Evolutionary conservation across 78 protist genomes (phyloP).

Genomic region (Emiliania huxleyi): DNA sequence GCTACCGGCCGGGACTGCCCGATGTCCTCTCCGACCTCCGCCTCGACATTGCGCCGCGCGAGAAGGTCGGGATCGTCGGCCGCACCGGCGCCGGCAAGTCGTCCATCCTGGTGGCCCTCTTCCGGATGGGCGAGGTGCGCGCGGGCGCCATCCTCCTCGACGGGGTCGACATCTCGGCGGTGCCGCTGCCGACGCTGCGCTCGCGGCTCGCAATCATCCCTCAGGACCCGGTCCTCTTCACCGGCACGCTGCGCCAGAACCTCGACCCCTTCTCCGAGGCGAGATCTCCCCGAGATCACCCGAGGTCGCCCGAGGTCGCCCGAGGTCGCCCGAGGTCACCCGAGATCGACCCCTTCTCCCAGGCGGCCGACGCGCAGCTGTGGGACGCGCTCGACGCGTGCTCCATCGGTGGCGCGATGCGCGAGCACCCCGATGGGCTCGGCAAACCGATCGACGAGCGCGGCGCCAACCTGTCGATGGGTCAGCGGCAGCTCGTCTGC

Average conservation of each 20-base stretch:
- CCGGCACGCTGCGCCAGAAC: conserved; percentile 66
- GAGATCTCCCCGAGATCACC: too few species aligned
- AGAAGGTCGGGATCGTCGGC: conserved; percentile 90
- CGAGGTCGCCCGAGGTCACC: too few species aligned
- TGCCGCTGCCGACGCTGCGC: conserved; percentile 56
- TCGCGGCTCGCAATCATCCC: conserved; percentile 66
- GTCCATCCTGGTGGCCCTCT: conserved; percentile 68
- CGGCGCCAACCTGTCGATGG: conserved; percentile 70
- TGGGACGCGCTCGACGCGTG: conserved; percentile 60
- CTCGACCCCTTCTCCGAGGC: conserved; percentile 35
- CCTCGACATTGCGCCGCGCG: conserved; percentile 47
- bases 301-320: too few species aligned
- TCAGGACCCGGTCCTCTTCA: conserved; percentile 75
- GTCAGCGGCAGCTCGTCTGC: conserved; percentile 91
- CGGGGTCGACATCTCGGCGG: conserved; percentile 38
- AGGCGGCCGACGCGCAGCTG: conserved; percentile 32
- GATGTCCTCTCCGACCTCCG: conserved; percentile 58
- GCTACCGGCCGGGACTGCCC: conserved; percentile 14
- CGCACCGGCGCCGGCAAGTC: conserved; percentile 95
- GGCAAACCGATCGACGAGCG: neutral
- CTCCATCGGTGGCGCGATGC: neutral
- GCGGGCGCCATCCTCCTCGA: conserved; percentile 63
- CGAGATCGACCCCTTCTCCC: too few species aligned
- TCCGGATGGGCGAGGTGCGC: conserved; percentile 73
- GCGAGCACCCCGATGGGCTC: conserved; percentile 39